A percentile compares a stretch with the other conserved stretches of the same genome.
phyloP scores from a whole-genome alignment of 2,329 filamentous ascomycete species.

The Aspergillus clavatus region DNA sequence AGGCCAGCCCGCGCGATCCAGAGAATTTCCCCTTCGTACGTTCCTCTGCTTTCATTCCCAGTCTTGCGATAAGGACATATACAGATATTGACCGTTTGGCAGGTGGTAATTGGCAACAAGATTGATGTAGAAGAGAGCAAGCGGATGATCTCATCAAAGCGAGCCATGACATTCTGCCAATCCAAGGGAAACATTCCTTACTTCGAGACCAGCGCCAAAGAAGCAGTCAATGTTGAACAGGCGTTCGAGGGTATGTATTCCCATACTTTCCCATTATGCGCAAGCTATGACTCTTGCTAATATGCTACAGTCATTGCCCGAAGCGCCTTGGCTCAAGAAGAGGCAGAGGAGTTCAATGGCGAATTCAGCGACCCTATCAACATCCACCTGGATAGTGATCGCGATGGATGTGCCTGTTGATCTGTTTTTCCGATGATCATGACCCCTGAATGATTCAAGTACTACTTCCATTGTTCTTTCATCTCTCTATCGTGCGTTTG shows the following conservation, averaged over 20 bases:
- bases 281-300: conserved; percentile 6
- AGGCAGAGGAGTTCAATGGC: conserved; percentile 94
- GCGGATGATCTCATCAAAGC: conserved; percentile 91
- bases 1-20: conserved; percentile 91
- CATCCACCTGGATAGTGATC: conserved; percentile 91
- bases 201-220: conserved; percentile 98
- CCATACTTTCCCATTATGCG: neutral
- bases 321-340: conserved; percentile 92
- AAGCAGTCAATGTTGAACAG: conserved; percentile 95
- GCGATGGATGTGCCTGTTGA: conserved; percentile 90
- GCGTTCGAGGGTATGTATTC: conserved; percentile 62
- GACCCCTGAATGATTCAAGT: conserved; percentile 21
- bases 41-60: conserved; percentile 14
- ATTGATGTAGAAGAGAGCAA: conserved; percentile 98
- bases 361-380: conserved; percentile 98
- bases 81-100: conserved; percentile 7
- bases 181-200: conserved; percentile 97
- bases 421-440: conserved; percentile 22
- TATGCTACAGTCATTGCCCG: conserved; percentile 74
- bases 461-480: conserved; percentile 15
- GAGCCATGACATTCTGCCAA: conserved; percentile 95
- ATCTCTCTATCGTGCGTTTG: conserved; percentile 11
- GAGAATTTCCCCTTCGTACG: conserved; percentile 96
- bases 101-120: conserved; percentile 97
- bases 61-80: neutral